Percentiles rank a stretch among this genome's conserved stretches.
These are phyloP conservation scores for Andrographis paniculata DNA, from an alignment of 305 asterid species.

Conservation along the genomic window DNA sequence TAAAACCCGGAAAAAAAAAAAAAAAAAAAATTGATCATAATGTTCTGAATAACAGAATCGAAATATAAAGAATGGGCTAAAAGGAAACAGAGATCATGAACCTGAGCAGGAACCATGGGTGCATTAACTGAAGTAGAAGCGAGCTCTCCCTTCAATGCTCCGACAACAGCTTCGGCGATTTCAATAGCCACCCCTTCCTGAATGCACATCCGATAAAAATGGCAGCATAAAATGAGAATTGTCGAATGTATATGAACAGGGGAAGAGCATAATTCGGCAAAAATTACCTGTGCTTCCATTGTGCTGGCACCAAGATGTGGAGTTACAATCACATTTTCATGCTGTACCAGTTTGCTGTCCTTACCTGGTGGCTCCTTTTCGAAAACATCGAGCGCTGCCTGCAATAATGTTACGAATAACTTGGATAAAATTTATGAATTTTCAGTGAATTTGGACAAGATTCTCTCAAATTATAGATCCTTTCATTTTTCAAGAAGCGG, in stretches of 20 bases:
- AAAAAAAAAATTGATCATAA: too few relatives aligned
- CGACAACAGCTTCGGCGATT: constrained; percentile 72
- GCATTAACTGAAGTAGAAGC: constrained; percentile 74
- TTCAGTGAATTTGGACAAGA: too few relatives aligned
- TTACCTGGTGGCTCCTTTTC: constrained; percentile 86
- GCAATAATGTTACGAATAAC: constrained; percentile 15
- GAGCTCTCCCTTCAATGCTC: constrained; percentile 69
- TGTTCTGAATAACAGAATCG: background rate
- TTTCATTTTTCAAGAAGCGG: constrained; percentile 10
- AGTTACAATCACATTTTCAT: constrained; percentile 68
- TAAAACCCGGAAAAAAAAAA: too few relatives aligned
- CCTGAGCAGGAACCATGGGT: constrained; percentile 77
- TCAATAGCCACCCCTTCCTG: constrained; percentile 80
- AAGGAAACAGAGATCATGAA: constrained; percentile 3
- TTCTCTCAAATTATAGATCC: background rate
- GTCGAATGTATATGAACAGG: too few relatives aligned
- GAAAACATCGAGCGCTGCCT: constrained; percentile 99
- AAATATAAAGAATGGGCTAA: background rate
- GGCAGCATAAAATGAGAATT: background rate
- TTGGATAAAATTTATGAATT: constrained; percentile 10
- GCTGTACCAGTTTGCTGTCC: constrained; percentile 76
- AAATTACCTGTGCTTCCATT: constrained; percentile 89
- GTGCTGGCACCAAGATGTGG: constrained; percentile 99
- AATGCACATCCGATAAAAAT: constrained; percentile 11
- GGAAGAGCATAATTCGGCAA: background rate